A percentile compares a stretch with the other conserved stretches of the same genome.
phyloP scores from a whole-genome alignment of 441 rosid species.

The Arabidopsis lyrata region DNA sequence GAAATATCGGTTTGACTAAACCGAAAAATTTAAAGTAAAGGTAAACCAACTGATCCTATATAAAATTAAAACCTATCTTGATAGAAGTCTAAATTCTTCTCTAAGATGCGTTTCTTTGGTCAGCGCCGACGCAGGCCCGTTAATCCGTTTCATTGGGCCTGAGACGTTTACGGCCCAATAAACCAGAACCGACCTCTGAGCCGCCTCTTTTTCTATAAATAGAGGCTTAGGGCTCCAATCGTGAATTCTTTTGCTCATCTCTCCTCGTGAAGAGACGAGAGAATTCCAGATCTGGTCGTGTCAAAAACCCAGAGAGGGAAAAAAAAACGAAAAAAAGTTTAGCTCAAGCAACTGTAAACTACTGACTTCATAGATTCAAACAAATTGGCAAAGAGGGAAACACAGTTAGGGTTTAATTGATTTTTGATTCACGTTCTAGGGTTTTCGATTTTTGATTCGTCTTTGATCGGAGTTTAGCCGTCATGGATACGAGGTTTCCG shows the following conservation, averaged over 20 bases:
- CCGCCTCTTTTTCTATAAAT: slow-evolving; percentile 36
- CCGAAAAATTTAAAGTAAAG: not conserved
- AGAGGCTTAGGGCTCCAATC: slow-evolving; percentile 17
- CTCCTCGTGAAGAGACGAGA: slow-evolving; percentile 35
- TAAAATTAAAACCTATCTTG: not conserved
- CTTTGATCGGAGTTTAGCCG: slow-evolving; percentile 46
- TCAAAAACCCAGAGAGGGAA: slow-evolving; percentile 15
- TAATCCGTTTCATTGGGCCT: slow-evolving; percentile 5
- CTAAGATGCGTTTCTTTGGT: not conserved
- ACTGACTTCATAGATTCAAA: slow-evolving; percentile 29
- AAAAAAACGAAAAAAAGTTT: not conserved
- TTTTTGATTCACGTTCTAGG: slow-evolving; percentile 32
- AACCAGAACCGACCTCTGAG: slow-evolving; percentile 10
- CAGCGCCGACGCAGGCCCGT: slow-evolving; percentile 7
- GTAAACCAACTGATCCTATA: slow-evolving; percentile 11
- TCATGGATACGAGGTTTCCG: slow-evolving; percentile 90
- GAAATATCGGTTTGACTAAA: not conserved
- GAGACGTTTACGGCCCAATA: slow-evolving; percentile 20
- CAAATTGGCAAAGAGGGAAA: slow-evolving; percentile 33
- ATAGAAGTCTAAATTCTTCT: not conserved
- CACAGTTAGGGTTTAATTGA: not conserved
- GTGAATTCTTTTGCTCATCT: not conserved
- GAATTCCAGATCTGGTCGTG: slow-evolving; percentile 37
- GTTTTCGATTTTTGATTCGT: slow-evolving; percentile 30
- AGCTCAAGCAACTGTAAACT: slow-evolving; percentile 40